phyloP scores from a whole-genome alignment of 2,329 filamentous ascomycete genomes.

The Calonectria pauciramosa region DNA sequence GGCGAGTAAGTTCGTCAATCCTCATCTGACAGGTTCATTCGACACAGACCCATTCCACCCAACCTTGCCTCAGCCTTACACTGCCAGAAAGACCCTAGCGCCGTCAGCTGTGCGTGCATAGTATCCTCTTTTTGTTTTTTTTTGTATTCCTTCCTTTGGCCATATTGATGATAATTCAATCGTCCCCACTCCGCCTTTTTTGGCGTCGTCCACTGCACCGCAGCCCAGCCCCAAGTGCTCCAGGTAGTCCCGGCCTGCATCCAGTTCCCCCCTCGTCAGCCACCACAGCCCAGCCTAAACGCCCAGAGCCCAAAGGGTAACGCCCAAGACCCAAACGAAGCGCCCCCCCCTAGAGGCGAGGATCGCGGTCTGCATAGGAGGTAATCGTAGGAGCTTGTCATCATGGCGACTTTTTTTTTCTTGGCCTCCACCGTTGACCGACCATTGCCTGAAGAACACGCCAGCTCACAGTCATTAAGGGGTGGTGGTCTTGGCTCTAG shows the following conservation, averaged over 20 bases:
- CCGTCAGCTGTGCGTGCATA: conserved; percentile 35
- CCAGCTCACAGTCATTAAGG: background rate
- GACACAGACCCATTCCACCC: conserved; percentile 11
- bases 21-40: conserved; percentile 24
- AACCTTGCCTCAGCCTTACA: conserved; percentile 44
- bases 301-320: conserved; percentile 23
- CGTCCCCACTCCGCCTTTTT: conserved; percentile 33
- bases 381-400: background rate
- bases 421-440: background rate
- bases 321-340: conserved; percentile 1
- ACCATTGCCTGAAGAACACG: background rate
- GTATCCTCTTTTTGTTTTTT: background rate
- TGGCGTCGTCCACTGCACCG: background rate
- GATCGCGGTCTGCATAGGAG: background rate
- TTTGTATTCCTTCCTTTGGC: conserved; percentile 9
- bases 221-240: conserved; percentile 14
- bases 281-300: conserved; percentile 36
- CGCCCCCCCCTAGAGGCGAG: background rate
- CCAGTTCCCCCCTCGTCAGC: conserved; percentile 33
- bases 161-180: background rate
- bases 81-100: conserved; percentile 39
- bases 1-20: conserved; percentile 1
- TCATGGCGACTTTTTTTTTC: background rate
- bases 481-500: background rate
- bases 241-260: conserved; percentile 1